phyloP scores from a whole-genome alignment of 306 rosid species.

The Cucurbita maxima region DNA sequence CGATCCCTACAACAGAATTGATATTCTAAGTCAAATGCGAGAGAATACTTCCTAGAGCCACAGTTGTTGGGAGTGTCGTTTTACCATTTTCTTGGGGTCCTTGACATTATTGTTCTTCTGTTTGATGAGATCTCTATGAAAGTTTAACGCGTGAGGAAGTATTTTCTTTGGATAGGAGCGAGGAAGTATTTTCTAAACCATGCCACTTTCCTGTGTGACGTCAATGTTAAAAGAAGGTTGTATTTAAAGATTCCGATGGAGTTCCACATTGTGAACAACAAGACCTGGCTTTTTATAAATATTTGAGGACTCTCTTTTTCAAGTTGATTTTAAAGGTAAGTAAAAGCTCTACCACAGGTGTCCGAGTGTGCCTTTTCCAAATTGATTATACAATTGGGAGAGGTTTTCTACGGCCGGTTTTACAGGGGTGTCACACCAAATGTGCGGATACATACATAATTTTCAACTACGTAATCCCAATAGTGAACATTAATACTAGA shows the following conservation, averaged over 20 bases:
- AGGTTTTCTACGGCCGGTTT: background rate
- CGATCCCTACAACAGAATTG: slow-evolving; percentile 48
- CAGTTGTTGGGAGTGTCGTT: background rate
- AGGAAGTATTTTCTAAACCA: background rate
- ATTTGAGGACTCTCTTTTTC: background rate
- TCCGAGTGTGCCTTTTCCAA: background rate
- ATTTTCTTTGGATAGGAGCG: background rate
- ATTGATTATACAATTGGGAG: background rate
- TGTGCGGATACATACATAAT: background rate
- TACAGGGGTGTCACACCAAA: background rate
- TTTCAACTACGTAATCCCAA: background rate
- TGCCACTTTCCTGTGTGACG: background rate
- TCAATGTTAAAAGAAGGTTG: background rate
- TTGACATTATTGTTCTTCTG: background rate
- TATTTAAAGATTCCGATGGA: background rate
- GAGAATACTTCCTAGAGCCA: background rate
- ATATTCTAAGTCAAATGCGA: slow-evolving; percentile 20
- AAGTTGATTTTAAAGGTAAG: background rate
- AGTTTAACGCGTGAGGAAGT: background rate
- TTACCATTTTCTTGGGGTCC: background rate
- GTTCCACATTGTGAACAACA: background rate
- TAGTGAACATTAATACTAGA: background rate
- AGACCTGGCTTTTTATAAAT: background rate
- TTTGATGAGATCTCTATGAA: background rate
- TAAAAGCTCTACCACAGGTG: background rate